Conservation (phyloP, 176 grass and related monocot species). For the Bolboschoenus planiculmis region DNA sequence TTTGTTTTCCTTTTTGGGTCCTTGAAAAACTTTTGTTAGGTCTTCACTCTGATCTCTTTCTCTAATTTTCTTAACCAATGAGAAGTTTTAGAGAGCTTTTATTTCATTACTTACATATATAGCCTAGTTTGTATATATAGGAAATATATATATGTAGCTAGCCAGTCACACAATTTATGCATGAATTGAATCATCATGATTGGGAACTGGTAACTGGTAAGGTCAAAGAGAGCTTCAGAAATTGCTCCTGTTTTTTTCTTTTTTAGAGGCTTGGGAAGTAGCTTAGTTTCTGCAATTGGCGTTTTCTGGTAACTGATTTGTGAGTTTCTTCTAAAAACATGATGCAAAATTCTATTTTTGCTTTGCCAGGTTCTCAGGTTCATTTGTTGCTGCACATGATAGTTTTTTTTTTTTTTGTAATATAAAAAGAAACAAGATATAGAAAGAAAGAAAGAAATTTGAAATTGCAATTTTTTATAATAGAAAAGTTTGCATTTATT, state of each 20-base stretch:
- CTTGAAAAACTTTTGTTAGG: not conserved
- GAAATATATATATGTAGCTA: not conserved
- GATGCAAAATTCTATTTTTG: not conserved
- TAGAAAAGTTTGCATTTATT: not conserved
- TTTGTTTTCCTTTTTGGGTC: no score
- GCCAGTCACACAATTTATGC: not conserved
- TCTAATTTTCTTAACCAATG: not conserved
- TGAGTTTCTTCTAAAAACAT: not conserved
- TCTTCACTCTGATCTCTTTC: not conserved
- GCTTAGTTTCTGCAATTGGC: not conserved
- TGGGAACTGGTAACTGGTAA: not conserved
- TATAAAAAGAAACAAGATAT: not conserved
- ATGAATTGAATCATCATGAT: not conserved
- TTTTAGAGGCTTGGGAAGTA: not conserved
- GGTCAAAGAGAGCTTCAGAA: not conserved
- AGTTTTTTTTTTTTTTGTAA: not conserved
- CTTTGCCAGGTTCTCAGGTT: not conserved
- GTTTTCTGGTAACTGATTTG: not conserved
- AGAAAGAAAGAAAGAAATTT: not conserved
- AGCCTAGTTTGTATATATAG: not conserved
- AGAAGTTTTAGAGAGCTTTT: not conserved
- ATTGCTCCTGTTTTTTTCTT: not conserved
- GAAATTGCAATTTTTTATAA: not conserved
- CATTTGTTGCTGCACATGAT: conserved; percentile 6
- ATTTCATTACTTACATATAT: not conserved